Percentiles rank a stretch among this genome's conserved stretches.
Evolutionary conservation across 108 stramenopile genomes (phyloP).

Genomic region (Nannochloropsis salina): DNA sequence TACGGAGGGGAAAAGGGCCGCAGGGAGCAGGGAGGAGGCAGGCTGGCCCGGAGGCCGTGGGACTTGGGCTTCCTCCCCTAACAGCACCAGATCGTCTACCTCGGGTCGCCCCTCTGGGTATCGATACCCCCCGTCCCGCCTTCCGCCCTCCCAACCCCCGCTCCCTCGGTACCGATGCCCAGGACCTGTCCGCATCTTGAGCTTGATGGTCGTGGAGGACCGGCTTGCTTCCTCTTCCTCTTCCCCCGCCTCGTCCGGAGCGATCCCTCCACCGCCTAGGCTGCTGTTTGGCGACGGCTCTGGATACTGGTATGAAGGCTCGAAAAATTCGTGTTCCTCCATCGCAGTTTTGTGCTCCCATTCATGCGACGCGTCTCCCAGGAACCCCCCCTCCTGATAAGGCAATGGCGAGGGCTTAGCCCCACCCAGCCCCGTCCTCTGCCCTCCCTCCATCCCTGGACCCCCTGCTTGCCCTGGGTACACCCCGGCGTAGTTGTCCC

Average conservation of each 20-base stretch:
- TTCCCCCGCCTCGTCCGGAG: background rate
- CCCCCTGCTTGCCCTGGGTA: background rate
- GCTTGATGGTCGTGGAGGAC: background rate
- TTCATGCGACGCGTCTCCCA: no score
- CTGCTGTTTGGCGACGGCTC: constrained; percentile 4
- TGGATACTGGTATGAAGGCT: background rate
- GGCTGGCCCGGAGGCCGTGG: background rate
- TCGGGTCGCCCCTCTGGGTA: background rate
- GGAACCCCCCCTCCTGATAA: background rate
- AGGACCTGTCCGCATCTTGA: background rate
- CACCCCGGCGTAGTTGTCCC: background rate
- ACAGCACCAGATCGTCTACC: background rate
- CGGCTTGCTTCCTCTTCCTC: background rate
- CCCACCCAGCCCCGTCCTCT: background rate
- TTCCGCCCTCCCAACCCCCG: background rate
- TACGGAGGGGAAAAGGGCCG: background rate
- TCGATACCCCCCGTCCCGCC: background rate
- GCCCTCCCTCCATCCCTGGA: background rate
- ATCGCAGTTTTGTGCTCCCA: background rate
- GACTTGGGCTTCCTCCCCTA: background rate
- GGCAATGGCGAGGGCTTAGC: background rate
- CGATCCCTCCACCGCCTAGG: background rate
- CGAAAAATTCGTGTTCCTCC: background rate
- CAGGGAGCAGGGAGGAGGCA: background rate
- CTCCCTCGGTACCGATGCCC: background rate